Percentiles rank a stretch among this genome's conserved stretches.
phyloP scores from a whole-genome alignment of 352 stramenopile species.

The Phytopythium montanum region DNA sequence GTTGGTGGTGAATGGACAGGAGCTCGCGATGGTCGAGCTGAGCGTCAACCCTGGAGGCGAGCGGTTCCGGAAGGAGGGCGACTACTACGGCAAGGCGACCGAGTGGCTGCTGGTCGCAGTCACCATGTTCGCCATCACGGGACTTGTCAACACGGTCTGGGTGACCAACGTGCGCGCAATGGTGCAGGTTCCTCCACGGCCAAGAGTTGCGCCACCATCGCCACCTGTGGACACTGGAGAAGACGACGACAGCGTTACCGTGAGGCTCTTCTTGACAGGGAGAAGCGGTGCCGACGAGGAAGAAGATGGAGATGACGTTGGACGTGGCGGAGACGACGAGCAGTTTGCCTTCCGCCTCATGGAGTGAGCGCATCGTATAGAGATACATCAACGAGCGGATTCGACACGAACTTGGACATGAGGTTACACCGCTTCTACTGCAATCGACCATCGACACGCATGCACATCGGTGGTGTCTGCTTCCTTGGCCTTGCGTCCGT shows the following conservation, averaged over 20 bases:
- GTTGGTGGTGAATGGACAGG: not conserved
- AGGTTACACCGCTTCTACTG: not conserved
- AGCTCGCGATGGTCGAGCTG: conserved; percentile 30
- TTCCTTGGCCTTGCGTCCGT: not conserved
- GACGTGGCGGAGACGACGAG: conserved; percentile 5
- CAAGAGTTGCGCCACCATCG: conserved; percentile 1
- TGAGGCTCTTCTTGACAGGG: not conserved
- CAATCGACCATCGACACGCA: not conserved
- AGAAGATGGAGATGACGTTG: not conserved
- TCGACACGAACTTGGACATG: too few species aligned
- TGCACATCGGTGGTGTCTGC: not conserved
- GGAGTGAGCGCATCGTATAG: conserved; percentile 14
- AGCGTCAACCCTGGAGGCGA: conserved; percentile 58
- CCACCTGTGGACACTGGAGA: not conserved
- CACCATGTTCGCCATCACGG: conserved; percentile 36
- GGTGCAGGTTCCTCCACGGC: not conserved
- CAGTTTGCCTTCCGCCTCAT: conserved; percentile 57
- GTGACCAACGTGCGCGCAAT: conserved; percentile 20
- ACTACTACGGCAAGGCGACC: conserved; percentile 27
- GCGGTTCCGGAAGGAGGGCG: conserved; percentile 36
- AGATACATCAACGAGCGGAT: not conserved
- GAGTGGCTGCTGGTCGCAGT: conserved; percentile 39
- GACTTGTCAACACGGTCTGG: conserved; percentile 56
- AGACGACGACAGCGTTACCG: conserved; percentile 1
- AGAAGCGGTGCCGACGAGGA: not conserved